Evolutionary conservation across 1,284 basidiomycete genomes (phyloP), one percentile per base, ranked within the genome.

Genomic region (Pterulicium gracile): DNA sequence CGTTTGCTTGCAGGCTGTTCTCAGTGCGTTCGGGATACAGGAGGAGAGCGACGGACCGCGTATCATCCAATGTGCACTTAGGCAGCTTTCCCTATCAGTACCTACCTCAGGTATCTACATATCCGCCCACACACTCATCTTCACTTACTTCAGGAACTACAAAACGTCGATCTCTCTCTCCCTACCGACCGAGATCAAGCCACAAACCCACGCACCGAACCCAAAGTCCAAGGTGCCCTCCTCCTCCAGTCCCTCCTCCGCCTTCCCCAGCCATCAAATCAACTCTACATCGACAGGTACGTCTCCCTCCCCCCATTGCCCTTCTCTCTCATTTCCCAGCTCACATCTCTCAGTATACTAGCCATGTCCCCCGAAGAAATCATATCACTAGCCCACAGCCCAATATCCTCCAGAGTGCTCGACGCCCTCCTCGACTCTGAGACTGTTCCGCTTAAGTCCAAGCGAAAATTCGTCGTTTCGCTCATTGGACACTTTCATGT

Each of bases 161-260:
- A 58, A 63, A 49, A 46, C 55, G 24, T 48, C 52, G 49, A 73
- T 81, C 50, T 66, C 79, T 2, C 56, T 73, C n/a, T 63, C 75
- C 51, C 82, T 81, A 43, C 44, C 59, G 46, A n/a, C 7, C 27
- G 7, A 7, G 51, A 46, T 50, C 51, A 52, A 54, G 49, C 48
- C 47, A 54, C 19, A 54, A 22, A 51, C 49, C 1, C 52, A 50
- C 17, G 51, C 59, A 45, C 50, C 36, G 80, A 79, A 56, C 79
- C 81, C 3, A 88, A 79, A 54, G 75, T 85, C n/a, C 90, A 92
- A 60, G 93, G 93, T 1, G 87, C 88, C 4, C 61, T 95, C 10
- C 63, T 97, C 3, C 65, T 96, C 2, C 92, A 96, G 61, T 79
- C 85, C 1, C 67, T 95, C 48, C 71, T 95, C 15, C 74, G 70